These are phyloP conservation scores for Schoenoplectus triqueter DNA, from an alignment of 202 grass and related monocot genomes.

Conservation along the genomic window DNA sequence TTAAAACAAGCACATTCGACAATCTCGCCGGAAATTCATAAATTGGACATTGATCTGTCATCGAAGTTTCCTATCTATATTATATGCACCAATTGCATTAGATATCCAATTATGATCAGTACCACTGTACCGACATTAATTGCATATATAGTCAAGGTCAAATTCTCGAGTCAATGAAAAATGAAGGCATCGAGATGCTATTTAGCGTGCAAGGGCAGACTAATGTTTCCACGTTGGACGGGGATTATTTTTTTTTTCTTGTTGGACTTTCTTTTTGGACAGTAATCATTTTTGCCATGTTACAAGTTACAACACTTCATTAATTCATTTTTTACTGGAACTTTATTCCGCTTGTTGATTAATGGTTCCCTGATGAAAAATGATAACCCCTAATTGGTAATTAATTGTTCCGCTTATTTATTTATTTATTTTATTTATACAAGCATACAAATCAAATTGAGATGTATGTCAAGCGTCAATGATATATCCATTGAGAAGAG, in stretches of 20 bases:
- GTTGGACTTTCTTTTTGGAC: too few relatives aligned
- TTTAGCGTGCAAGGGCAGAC: conserved; percentile 4
- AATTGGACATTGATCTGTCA: background rate
- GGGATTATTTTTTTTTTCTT: background rate
- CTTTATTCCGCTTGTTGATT: background rate
- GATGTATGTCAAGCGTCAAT: background rate
- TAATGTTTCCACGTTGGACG: background rate
- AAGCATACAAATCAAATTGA: background rate
- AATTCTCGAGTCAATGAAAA: conserved; percentile 22
- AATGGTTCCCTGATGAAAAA: background rate
- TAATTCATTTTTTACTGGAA: background rate
- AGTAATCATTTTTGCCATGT: too few relatives aligned
- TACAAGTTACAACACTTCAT: background rate
- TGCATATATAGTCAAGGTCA: background rate
- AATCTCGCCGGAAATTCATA: background rate
- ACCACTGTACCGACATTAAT: too few relatives aligned
- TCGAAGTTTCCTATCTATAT: background rate
- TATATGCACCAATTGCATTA: background rate
- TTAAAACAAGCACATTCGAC: background rate
- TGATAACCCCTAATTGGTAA: background rate
- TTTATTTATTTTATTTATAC: too few relatives aligned
- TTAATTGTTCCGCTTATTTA: background rate
- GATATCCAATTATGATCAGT: background rate
- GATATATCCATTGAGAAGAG: background rate
- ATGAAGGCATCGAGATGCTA: background rate